Evolutionary conservation across 2,329 filamentous ascomycete species (phyloP).

Genomic region (Elsinoe ampelina): DNA sequence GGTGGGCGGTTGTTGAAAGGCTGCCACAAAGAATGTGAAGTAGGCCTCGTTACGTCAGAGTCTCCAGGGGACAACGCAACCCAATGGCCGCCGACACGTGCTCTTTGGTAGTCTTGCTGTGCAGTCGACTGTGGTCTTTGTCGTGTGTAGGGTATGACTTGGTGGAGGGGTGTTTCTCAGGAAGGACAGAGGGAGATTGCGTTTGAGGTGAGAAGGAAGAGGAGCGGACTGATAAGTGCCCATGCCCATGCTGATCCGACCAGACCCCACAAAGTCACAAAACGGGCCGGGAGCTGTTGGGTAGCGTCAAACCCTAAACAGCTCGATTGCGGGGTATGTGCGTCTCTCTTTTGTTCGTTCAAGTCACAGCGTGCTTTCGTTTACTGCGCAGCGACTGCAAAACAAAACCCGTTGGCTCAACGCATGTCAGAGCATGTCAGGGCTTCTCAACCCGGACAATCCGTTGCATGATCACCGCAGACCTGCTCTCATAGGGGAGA

Average conservation of each 20-base stretch:
- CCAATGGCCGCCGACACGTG: not conserved
- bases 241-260: too few species aligned
- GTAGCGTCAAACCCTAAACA: constrained; percentile 4
- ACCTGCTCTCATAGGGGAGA: too few species aligned
- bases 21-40: constrained; percentile 10
- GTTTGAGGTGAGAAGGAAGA: too few species aligned
- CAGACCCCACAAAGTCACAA: not conserved
- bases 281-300: not conserved
- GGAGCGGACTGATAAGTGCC: too few species aligned
- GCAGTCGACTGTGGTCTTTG: not conserved
- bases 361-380: too few species aligned
- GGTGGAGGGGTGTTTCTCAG: not conserved
- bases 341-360: too few species aligned
- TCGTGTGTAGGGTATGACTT: not conserved
- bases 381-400: too few species aligned
- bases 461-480: too few species aligned
- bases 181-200: not conserved
- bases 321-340: not conserved
- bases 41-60: constrained; percentile 11
- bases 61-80: constrained; percentile 2
- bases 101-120: not conserved
- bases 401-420: too few species aligned
- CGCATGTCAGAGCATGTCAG: too few species aligned
- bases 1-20: not conserved
- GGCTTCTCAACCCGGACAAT: too few species aligned